These are phyloP conservation scores for Syzygium malaccense DNA, from an alignment of 441 rosid species.

Conservation along the genomic window DNA sequence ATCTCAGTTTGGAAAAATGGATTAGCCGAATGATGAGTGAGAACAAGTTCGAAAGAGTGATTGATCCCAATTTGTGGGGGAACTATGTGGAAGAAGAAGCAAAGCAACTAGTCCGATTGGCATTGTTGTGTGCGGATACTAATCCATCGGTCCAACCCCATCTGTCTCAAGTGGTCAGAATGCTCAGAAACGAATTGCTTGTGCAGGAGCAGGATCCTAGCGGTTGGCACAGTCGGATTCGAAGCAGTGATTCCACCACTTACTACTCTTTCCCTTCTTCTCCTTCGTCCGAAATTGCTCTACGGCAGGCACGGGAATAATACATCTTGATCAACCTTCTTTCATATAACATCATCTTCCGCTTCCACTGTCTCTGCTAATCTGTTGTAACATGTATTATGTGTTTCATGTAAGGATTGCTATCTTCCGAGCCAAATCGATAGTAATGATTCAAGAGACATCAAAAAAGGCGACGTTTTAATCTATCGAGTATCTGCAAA, in stretches of 20 bases:
- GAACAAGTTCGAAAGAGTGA: neutral
- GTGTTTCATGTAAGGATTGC: neutral
- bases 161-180: neutral
- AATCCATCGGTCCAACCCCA: neutral
- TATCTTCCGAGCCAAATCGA: neutral
- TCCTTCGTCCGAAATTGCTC: neutral
- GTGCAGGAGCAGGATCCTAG: neutral
- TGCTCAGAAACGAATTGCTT: neutral
- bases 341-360: neutral
- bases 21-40: neutral
- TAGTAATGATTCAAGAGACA: neutral
- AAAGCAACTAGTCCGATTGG: neutral
- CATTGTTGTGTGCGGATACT: neutral
- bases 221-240: neutral
- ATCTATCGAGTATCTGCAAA: neutral
- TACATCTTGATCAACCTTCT: neutral
- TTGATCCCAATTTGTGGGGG: neutral
- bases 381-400: neutral
- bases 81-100: neutral
- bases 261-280: neutral
- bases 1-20: neutral
- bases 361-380: neutral
- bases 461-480: neutral
- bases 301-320: neutral
- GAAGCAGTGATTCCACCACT: neutral